These are phyloP conservation scores for Canna indica DNA, from an alignment of 176 grass and related monocot species.

Conservation along the genomic window DNA sequence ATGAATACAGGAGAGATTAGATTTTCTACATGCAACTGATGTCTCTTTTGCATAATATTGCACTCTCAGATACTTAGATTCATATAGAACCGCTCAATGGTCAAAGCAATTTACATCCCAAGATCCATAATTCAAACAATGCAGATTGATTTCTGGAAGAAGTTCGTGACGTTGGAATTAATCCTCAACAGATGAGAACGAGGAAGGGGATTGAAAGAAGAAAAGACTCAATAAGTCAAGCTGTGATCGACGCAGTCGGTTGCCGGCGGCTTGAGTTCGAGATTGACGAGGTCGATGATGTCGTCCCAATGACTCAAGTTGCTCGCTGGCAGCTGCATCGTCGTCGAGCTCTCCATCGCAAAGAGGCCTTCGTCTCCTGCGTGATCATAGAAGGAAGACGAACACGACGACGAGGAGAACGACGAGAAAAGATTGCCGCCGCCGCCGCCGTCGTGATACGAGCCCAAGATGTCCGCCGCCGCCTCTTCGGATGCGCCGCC, in stretches of 20 bases:
- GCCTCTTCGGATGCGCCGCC: not conserved
- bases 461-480: too few relatives aligned
- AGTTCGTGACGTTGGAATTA: not conserved
- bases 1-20: not conserved
- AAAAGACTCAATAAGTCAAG: not conserved
- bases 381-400: not conserved
- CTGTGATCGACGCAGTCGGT: not conserved
- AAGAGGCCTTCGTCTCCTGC: not conserved
- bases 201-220: not conserved
- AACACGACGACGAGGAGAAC: constrained; percentile 1
- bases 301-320: constrained; percentile 28
- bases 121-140: not conserved
- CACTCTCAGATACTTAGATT: too few relatives aligned
- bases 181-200: not conserved
- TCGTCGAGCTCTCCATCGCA: not conserved
- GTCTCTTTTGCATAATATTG: too few relatives aligned
- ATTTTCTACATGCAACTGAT: too few relatives aligned
- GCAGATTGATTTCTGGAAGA: not conserved
- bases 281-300: constrained; percentile 24
- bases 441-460: too few relatives aligned
- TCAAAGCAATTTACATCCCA: not conserved
- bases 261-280: constrained; percentile 7
- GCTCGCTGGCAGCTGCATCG: not conserved
- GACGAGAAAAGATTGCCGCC: not conserved
- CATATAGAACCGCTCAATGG: too few relatives aligned